A percentile compares a stretch with the other conserved stretches of the same genome.
phyloP scores from a whole-genome alignment of 148 eudicot genomes.

The Oxyria digyna region DNA sequence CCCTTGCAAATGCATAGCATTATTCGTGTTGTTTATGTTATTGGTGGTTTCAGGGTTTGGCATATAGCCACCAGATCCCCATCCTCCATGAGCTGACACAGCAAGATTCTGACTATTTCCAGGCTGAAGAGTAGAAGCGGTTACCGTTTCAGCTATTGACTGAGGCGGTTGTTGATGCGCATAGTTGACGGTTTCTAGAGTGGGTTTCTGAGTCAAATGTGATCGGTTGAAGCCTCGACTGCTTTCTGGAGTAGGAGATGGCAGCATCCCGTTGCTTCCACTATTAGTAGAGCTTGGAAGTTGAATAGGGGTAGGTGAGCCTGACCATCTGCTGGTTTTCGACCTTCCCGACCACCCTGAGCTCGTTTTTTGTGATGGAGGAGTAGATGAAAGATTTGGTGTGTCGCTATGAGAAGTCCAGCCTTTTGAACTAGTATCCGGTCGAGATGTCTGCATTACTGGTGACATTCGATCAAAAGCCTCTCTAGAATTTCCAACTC shows the following conservation, averaged over 20 bases:
- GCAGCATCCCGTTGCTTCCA: slow-evolving; percentile 24
- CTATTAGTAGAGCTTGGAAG: background rate
- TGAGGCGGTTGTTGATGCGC: slow-evolving; percentile 1
- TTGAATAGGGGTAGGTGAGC: slow-evolving; percentile 12
- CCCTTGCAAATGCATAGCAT: slow-evolving; percentile 20
- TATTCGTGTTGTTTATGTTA: slow-evolving; percentile 10
- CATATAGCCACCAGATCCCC: slow-evolving; percentile 25
- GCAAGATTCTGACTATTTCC: slow-evolving; percentile 25
- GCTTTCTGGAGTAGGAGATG: slow-evolving; percentile 34
- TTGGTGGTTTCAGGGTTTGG: slow-evolving; percentile 21
- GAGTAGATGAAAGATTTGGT: slow-evolving; percentile 66
- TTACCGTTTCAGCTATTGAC: slow-evolving; percentile 1
- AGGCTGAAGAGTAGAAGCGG: slow-evolving; percentile 12
- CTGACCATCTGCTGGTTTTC: slow-evolving; percentile 18
- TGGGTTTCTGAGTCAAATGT: slow-evolving; percentile 15
- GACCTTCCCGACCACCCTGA: slow-evolving; percentile 26
- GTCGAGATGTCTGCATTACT: slow-evolving; percentile 6
- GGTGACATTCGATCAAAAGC: slow-evolving; percentile 1
- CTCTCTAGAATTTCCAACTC: slow-evolving; percentile 9
- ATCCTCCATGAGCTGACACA: slow-evolving; percentile 31
- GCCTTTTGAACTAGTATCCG: slow-evolving; percentile 14
- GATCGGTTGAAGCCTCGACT: slow-evolving; percentile 11
- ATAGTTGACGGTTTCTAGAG: background rate
- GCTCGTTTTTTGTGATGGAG: slow-evolving; percentile 45
- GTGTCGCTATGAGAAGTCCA: slow-evolving; percentile 26